These are phyloP conservation scores for Coniferiporia sulphurascens DNA, from an alignment of 1,284 basidiomycete genomes.

Conservation along the genomic window DNA sequence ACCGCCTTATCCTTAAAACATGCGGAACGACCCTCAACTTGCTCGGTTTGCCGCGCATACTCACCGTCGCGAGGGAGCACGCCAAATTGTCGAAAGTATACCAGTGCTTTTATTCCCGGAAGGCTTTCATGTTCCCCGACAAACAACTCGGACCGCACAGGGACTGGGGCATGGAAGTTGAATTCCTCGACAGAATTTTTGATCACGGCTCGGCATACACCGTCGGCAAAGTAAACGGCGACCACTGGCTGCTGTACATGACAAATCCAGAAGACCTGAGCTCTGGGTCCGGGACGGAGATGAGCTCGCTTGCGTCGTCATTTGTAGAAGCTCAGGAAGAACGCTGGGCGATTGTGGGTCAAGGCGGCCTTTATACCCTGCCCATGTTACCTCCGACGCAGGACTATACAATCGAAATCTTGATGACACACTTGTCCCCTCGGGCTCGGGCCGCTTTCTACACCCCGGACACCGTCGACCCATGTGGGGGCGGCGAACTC, in stretches of 20 bases:
- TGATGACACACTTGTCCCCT: constrained; percentile 93
- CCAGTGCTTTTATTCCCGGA: constrained; percentile 96
- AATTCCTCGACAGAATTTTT: constrained; percentile 89
- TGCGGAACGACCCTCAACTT: constrained; percentile 99
- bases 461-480: constrained; percentile 37
- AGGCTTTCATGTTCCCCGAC: constrained; percentile 99
- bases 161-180: constrained; percentile 93
- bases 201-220: constrained; percentile 89
- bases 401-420: constrained; percentile 97
- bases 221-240: constrained; percentile 96
- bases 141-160: constrained; percentile 90
- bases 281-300: constrained; percentile 24
- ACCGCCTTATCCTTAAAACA: constrained; percentile 97
- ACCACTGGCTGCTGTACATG: constrained; percentile 98
- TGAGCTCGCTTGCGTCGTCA: constrained; percentile 18
- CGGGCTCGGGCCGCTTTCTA: constrained; percentile 78
- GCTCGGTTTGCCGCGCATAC: constrained; percentile 87
- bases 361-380: constrained; percentile 14
- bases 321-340: constrained; percentile 17
- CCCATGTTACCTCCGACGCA: constrained; percentile 31
- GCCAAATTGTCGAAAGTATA: constrained; percentile 75
- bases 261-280: constrained; percentile 54
- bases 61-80: constrained; percentile 81
- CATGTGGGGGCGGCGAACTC: constrained; percentile 29
- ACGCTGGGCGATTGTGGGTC: constrained; percentile 15